A percentile compares a stretch with the other conserved stretches of the same genome.
Evolutionary conservation across 2,329 filamentous ascomycete species (phyloP).

Genomic region (Tolypocladium inflatum): DNA sequence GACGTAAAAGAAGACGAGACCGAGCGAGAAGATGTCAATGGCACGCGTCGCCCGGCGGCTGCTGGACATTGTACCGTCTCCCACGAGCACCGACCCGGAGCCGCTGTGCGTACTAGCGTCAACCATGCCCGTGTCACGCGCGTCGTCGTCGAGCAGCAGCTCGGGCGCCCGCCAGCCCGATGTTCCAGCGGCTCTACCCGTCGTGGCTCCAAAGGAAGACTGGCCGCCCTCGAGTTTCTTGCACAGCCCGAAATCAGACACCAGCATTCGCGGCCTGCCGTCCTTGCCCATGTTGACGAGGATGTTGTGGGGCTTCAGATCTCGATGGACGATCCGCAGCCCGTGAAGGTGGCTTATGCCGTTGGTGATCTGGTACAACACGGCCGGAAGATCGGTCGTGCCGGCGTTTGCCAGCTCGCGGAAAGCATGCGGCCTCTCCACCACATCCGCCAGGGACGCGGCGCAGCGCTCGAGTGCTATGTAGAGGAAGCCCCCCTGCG

Average conservation of each 20-base stretch:
- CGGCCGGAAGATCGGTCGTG: slow-evolving; percentile 65
- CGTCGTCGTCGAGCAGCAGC: slow-evolving; percentile 72
- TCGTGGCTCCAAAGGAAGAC: slow-evolving; percentile 90
- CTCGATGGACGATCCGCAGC: slow-evolving; percentile 89
- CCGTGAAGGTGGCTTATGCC: slow-evolving; percentile 84
- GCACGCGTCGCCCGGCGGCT: slow-evolving; percentile 78
- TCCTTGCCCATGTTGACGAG: slow-evolving; percentile 68
- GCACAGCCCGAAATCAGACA: slow-evolving; percentile 95
- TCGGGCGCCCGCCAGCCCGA: slow-evolving; percentile 96
- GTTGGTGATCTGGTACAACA: slow-evolving; percentile 81
- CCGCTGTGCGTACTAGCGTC: slow-evolving; percentile 51
- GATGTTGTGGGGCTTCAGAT: slow-evolving; percentile 97
- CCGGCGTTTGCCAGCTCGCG: slow-evolving; percentile 62
- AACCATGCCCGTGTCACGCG: slow-evolving; percentile 36
- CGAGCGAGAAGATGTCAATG: slow-evolving; percentile 95
- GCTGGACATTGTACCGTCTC: slow-evolving; percentile 48
- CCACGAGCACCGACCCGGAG: slow-evolving; percentile 47
- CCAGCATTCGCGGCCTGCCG: slow-evolving; percentile 71
- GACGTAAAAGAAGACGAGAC: slow-evolving; percentile 98
- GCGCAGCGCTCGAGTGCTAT: slow-evolving; percentile 93
- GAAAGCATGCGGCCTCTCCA: slow-evolving; percentile 64
- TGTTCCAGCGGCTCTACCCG: slow-evolving; percentile 85
- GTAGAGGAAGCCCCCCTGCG: slow-evolving; percentile 83
- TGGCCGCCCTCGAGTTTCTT: slow-evolving; percentile 94
- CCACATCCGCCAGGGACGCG: slow-evolving; percentile 83